phyloP scores from a whole-genome alignment of 208 protist genomes.

The Novymonas esmeraldas region DNA sequence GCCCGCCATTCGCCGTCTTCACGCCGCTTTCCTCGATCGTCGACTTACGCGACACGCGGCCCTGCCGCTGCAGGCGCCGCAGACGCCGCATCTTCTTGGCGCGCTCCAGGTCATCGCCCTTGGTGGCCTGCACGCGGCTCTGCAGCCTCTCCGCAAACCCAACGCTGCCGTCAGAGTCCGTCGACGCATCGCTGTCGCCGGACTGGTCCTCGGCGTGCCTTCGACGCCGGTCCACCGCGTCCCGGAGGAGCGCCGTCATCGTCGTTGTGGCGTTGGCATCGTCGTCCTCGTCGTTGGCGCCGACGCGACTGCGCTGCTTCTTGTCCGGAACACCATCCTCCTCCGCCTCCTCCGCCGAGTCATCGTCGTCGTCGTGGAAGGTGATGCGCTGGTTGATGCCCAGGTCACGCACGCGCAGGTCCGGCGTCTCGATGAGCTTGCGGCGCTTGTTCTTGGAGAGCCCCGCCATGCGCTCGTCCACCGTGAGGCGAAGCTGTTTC shows the following conservation, averaged over 20 bases:
- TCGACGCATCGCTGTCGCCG: conserved; percentile 1
- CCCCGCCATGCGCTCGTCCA: conserved; percentile 84
- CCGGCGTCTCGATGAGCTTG: conserved; percentile 76
- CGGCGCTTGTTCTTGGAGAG: conserved; percentile 88
- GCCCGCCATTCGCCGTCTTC: conserved; percentile 26
- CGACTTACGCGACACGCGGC: conserved; percentile 66
- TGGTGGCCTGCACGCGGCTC: conserved; percentile 45
- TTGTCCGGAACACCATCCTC: too few species aligned
- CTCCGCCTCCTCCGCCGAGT: conserved; percentile 38
- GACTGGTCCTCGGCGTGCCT: neutral
- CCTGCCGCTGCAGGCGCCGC: conserved; percentile 65
- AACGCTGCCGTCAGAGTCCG: conserved; percentile 17
- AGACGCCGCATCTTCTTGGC: conserved; percentile 81
- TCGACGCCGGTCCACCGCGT: conserved; percentile 27
- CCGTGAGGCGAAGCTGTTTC: conserved; percentile 47
- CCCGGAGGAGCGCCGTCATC: conserved; percentile 48
- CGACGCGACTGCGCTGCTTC: neutral
- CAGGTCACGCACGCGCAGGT: conserved; percentile 82
- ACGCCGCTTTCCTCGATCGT: conserved; percentile 61
- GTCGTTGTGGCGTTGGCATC: conserved; percentile 29
- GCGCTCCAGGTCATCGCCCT: conserved; percentile 59
- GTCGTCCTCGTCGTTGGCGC: conserved; percentile 7
- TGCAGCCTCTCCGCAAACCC: conserved; percentile 63
- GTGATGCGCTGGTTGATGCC: conserved; percentile 71
- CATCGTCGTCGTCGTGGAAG: conserved; percentile 69